Evolutionary conservation across 2,329 filamentous ascomycete genomes (phyloP).

Genomic region (Talaromyces marneffei): DNA sequence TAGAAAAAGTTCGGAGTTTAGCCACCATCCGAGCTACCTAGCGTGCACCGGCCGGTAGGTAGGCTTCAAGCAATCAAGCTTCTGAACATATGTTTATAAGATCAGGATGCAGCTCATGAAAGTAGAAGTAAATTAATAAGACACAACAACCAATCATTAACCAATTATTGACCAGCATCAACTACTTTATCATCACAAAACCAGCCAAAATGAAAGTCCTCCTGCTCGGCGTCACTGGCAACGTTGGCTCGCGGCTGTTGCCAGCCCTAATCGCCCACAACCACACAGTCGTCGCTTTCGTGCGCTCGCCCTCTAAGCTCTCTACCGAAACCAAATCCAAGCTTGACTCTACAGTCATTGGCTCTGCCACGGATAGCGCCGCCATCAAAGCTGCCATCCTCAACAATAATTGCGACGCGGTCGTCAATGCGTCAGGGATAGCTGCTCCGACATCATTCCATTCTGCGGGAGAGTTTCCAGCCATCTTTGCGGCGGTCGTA

Average conservation of each 20-base stretch:
- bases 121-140: background rate
- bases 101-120: background rate
- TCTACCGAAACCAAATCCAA: background rate
- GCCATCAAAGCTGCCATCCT: conserved; percentile 20
- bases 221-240: conserved; percentile 9
- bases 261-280: conserved; percentile 10
- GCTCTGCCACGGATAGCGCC: conserved; percentile 12
- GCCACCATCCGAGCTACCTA: conserved; percentile 3
- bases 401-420: conserved; percentile 21
- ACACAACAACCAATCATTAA: background rate
- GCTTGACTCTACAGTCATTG: conserved; percentile 2
- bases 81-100: background rate
- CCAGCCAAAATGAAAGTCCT: conserved; percentile 8
- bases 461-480: conserved; percentile 16
- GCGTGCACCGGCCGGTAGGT: too few species aligned
- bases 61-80: background rate
- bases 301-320: conserved; percentile 5
- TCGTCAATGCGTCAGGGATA: conserved; percentile 23
- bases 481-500: conserved; percentile 21
- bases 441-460: conserved; percentile 15
- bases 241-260: conserved; percentile 9
- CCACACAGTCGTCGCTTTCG: conserved; percentile 1
- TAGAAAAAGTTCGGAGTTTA: conserved; percentile 1
- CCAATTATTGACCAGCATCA: background rate
- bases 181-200: background rate